Percentiles rank a stretch among this genome's conserved stretches.
These are phyloP conservation scores for Rostrohypoxylon terebratum DNA, from an alignment of 495 filamentous ascomycete species.

Conservation along the genomic window DNA sequence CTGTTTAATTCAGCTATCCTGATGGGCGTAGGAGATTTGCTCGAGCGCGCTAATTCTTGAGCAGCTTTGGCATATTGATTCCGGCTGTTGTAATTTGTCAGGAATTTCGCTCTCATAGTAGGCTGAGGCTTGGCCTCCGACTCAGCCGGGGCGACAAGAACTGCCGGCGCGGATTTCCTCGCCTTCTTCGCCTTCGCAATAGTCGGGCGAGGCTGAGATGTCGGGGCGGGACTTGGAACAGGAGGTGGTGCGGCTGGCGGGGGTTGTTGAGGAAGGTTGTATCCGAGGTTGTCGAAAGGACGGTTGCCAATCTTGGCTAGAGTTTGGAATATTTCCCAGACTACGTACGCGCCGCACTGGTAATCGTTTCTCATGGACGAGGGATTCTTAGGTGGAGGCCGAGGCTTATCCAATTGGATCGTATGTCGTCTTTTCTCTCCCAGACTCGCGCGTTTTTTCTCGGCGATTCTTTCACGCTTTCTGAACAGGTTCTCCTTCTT, in stretches of 20 bases:
- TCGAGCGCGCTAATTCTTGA: conserved; percentile 39
- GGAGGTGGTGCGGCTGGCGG: conserved; percentile 46
- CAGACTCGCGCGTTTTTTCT: conserved; percentile 35
- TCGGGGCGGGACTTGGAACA: conserved; percentile 30
- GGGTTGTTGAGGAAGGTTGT: conserved; percentile 26
- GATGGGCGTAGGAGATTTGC: conserved; percentile 36
- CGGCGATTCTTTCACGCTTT: conserved; percentile 48
- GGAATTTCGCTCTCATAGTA: conserved; percentile 25
- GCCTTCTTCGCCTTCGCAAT: conserved; percentile 44
- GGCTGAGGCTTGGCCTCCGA: conserved; percentile 12
- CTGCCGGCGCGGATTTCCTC: conserved; percentile 47
- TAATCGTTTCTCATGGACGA: conserved; percentile 51
- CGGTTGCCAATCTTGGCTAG: conserved; percentile 48
- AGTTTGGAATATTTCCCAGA: conserved; percentile 51
- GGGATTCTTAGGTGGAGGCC: conserved; percentile 48
- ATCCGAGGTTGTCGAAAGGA: conserved; percentile 49
- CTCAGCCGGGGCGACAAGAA: conserved; percentile 2
- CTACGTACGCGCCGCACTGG: conserved; percentile 48
- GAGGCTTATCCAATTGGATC: conserved; percentile 41
- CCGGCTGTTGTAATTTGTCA: conserved; percentile 32
- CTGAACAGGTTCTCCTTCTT: conserved; percentile 42
- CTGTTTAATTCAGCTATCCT: conserved; percentile 28
- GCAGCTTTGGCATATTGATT: conserved; percentile 41
- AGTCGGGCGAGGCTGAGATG: conserved; percentile 20
- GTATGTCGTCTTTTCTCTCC: conserved; percentile 36